Evolutionary conservation across 2,329 filamentous ascomycete genomes (phyloP).

Genomic region (Botrytis deweyae): DNA sequence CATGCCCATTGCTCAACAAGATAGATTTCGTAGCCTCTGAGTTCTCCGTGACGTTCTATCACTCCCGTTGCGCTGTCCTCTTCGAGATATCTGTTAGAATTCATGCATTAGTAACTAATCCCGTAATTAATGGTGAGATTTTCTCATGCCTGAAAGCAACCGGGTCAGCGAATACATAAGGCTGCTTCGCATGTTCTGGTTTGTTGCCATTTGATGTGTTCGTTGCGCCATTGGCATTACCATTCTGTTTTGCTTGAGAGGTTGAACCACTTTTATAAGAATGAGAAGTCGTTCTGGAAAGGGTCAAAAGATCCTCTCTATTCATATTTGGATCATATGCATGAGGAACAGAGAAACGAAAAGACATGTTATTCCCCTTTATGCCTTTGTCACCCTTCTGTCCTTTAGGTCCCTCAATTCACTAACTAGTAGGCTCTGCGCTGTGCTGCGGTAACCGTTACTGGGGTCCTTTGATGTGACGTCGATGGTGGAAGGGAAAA

Average conservation of each 20-base stretch:
- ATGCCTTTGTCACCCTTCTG: constrained; percentile 11
- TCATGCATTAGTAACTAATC: constrained; percentile 15
- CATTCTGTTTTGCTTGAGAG: constrained; percentile 23
- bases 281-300: constrained; percentile 31
- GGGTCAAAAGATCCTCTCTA: constrained; percentile 34
- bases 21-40: constrained; percentile 88
- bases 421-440: constrained; percentile 1
- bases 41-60: constrained; percentile 65
- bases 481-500: constrained; percentile 18
- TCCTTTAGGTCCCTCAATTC: neutral
- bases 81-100: constrained; percentile 66
- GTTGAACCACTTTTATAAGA: constrained; percentile 30
- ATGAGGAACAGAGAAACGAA: constrained; percentile 28
- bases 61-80: constrained; percentile 76
- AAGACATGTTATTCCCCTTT: constrained; percentile 29
- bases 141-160: constrained; percentile 55
- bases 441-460: constrained; percentile 3
- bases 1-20: constrained; percentile 98
- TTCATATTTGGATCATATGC: constrained; percentile 38
- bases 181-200: constrained; percentile 15
- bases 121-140: neutral
- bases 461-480: constrained; percentile 17
- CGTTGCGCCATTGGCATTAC: constrained; percentile 16
- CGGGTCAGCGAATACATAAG: constrained; percentile 63
- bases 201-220: constrained; percentile 13